Percentiles rank a stretch among this genome's conserved stretches.
phyloP scores from a whole-genome alignment of 2,329 filamentous ascomycete species.

The Fonsecaea nubica region DNA sequence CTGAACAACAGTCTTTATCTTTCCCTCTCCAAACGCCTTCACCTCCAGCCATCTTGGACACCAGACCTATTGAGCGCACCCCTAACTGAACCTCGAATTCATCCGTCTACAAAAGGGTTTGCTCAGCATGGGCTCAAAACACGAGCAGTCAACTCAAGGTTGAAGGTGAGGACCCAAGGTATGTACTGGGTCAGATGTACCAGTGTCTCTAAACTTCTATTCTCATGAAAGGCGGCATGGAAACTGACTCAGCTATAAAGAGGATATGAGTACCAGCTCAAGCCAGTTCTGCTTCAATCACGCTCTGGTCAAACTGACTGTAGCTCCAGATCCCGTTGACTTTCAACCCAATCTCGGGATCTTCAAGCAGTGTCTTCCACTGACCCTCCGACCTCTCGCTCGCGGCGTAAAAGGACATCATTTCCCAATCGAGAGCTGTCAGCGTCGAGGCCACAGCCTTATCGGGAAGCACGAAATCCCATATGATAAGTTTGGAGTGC shows the following conservation, averaged over 20 bases:
- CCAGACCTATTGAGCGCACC: not conserved
- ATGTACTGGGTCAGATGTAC: too few species aligned
- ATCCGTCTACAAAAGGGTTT: too few species aligned
- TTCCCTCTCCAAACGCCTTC: not conserved
- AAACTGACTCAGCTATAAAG: not conserved
- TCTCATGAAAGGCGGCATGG: not conserved
- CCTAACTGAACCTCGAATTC: too few species aligned
- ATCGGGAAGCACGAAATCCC: conserved; percentile 52
- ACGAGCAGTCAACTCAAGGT: too few species aligned
- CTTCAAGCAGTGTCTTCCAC: conserved; percentile 46
- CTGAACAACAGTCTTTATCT: not conserved
- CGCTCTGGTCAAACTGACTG: conserved; percentile 7
- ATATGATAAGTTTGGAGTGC: conserved; percentile 53
- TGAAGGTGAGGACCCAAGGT: too few species aligned
- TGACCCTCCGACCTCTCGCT: conserved; percentile 36
- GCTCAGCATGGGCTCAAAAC: too few species aligned
- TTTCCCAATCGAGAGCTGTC: conserved; percentile 50
- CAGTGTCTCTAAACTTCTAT: not conserved
- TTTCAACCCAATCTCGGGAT: conserved; percentile 44
- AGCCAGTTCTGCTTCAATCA: conserved; percentile 4
- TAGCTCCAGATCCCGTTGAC: conserved; percentile 41
- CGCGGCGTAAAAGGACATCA: conserved; percentile 49
- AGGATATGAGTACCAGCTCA: not conserved
- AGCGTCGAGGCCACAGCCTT: conserved; percentile 43
- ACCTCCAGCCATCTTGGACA: not conserved